Evolutionary conservation across 2,329 filamentous ascomycete genomes (phyloP), one percentile per base, ranked within the genome.

Genomic region (Sphaerulina vaccinii): DNA sequence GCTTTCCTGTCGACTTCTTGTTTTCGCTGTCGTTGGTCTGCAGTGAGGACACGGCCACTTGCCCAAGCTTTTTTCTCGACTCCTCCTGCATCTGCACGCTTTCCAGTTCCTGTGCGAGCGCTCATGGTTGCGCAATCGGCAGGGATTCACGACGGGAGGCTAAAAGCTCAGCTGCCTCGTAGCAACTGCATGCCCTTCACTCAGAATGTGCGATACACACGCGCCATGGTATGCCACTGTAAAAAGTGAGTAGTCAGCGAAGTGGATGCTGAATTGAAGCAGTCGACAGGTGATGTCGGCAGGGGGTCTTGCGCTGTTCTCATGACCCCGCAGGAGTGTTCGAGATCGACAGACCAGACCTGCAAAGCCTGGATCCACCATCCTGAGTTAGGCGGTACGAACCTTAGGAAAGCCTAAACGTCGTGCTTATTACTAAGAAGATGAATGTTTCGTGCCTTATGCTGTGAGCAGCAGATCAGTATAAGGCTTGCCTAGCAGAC

Each of bases 1-100:
- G 58, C 58, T 35, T 57, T 60, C 3, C 58, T 54, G 42, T 60
- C 58, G 22, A 57, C 58, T 38, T 60, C 58, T 46, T 60, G 58
- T 41, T 60, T 60, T 39, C 58, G 41, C 27, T 57, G 56, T 22
- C 58, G 53, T 50, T 60, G 58, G 45, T 60, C 58, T 33, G 58
- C 36, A 27, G 58, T 60, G 35, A 60, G 49, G n/a, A 60, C 52
- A 15, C 58, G 56, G 19, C 58, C 58, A 42, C 56, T 58, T 21
- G 58, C 58, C 58, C 58, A 60, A 42, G 58, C 51, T 54, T 58
- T 60, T 40, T 60, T 55, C 16, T 50, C 51, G 24, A 38, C 47
- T 23, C 41, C 49, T 48, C 54, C 56, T 54, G 54, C 49, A 48
- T 44, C 46, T 47, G 45, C 21, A 37, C 45, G 45, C 16, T 35